phyloP scores from a whole-genome alignment of 768 basidiomycete genomes.

The Rhizopogon sp. region DNA sequence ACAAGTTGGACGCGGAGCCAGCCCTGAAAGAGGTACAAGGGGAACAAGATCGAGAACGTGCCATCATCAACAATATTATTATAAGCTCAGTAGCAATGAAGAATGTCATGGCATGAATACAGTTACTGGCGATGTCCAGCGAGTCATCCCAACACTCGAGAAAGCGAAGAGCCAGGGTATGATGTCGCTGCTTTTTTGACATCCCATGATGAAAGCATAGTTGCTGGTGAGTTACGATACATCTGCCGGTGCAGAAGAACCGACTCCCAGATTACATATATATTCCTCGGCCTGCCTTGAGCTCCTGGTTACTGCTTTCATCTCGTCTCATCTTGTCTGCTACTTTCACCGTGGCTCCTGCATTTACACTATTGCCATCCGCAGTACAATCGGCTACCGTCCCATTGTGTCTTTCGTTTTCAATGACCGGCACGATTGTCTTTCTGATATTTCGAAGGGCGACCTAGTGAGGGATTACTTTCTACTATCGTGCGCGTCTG shows the following conservation, averaged over 20 bases:
- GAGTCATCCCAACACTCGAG: not conserved
- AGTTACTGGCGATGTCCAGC: not conserved
- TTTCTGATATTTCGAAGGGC: not conserved
- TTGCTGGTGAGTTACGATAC: not conserved
- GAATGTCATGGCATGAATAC: slow-evolving; percentile 38
- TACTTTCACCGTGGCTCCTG: not conserved
- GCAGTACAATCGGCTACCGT: not conserved
- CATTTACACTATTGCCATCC: not conserved
- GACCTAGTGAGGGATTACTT: too few species aligned
- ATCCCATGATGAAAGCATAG: not conserved
- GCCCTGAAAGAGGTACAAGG: slow-evolving; percentile 31
- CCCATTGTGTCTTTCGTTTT: not conserved
- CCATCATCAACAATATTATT: slow-evolving; percentile 59
- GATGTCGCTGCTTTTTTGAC: not conserved
- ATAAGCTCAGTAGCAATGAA: slow-evolving; percentile 82
- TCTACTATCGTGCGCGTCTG: too few species aligned
- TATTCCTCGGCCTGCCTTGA: not conserved
- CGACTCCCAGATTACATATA: not conserved
- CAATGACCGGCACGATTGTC: not conserved
- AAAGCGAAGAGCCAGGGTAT: not conserved
- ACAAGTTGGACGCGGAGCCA: slow-evolving; percentile 61
- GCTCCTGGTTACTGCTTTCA: not conserved
- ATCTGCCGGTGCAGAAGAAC: not conserved
- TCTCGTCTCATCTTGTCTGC: not conserved
- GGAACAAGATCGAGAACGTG: slow-evolving; percentile 30